Evolutionary conservation across 2,329 filamentous ascomycete genomes (phyloP).

Genomic region (Diaporthe sp.): DNA sequence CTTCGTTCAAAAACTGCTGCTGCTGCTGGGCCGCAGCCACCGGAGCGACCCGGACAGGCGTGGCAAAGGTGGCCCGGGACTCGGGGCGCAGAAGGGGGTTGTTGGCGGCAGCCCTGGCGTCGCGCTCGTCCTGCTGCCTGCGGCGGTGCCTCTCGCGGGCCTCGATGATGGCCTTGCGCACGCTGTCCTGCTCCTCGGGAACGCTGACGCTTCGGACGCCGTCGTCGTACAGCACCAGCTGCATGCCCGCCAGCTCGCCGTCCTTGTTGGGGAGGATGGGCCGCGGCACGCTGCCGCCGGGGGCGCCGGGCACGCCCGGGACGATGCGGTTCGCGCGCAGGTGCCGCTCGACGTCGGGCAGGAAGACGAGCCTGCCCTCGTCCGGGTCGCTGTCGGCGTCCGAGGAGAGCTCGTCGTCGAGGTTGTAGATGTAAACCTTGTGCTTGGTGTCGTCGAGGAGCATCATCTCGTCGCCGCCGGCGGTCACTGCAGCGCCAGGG

Average conservation of each 20-base stretch:
- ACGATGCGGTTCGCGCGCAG: conserved; percentile 80
- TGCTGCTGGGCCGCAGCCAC: neutral
- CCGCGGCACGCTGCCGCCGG: conserved; percentile 44
- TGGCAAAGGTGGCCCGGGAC: conserved; percentile 35
- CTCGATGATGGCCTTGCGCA: conserved; percentile 88
- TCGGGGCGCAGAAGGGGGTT: conserved; percentile 4
- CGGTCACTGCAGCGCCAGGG: conserved; percentile 38
- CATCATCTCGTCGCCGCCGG: conserved; percentile 81
- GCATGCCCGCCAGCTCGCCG: conserved; percentile 70
- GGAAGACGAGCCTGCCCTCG: conserved; percentile 78
- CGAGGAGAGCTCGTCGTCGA: conserved; percentile 86
- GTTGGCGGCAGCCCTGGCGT: conserved; percentile 41
- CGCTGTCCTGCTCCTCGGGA: conserved; percentile 80
- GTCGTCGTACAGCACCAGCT: conserved; percentile 84
- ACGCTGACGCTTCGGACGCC: conserved; percentile 83
- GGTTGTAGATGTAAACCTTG: conserved; percentile 90
- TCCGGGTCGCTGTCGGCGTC: conserved; percentile 65
- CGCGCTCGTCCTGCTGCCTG: conserved; percentile 61
- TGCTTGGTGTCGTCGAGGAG: conserved; percentile 87
- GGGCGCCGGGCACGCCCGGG: conserved; percentile 67
- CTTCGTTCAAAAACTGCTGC: neutral
- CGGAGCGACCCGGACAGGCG: conserved; percentile 30
- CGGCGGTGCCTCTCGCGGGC: conserved; percentile 78
- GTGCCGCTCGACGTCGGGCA: conserved; percentile 88
- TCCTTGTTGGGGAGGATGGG: conserved; percentile 72